Evolutionary conservation across 163 green algal species (phyloP), one percentile per base, ranked within the genome.

Genomic region (Chlamydomonas reinhardtii): DNA sequence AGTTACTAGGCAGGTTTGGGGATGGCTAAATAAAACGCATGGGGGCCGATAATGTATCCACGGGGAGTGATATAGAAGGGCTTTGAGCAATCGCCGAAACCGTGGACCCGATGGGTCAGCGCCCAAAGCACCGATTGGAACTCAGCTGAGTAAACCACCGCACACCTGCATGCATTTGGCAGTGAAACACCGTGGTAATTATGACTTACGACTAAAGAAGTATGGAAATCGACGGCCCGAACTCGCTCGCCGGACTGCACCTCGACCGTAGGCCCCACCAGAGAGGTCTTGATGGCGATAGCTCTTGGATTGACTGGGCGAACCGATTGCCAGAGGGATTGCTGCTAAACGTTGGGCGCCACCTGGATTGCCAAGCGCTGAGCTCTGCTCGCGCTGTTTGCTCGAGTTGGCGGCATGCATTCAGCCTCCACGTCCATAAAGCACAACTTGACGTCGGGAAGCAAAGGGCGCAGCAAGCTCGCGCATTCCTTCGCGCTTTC

Each of bases 401-500:
- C 72, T 61, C 37, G n/a, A 8, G 43, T 1, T 87, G 82, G 82
- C 37, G 82, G 16, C 16, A 31, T 16, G 71, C 72, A 8, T 87
- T 82, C 31, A 75, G 72, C 61, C 39, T 82, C 0, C 39, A 54
- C 14, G 72, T 87, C 1, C 56, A 54, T 3, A 62, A 39, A 27
- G 82, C 82, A 32, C 59, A 43, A n/a, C 32, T 82, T 32, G 72
- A 87, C 54, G 59, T 87, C 2, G 15, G n/a, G 22, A 73, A 87
- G 72, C 61, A 77, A 6, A 22, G 72, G n/a, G 72, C 61, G 16
- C 37, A 43, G 4, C 61, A 87, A 20, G 72, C 71, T 4, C 32
- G 82, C 29, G 37, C 61, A 2, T 87, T 82, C 61, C 20, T 87
- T 43, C 72, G 69, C 20, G 72, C 72, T 2, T 87, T 87, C 73